These are phyloP conservation scores for Backusella luteola DNA, from an alignment of 192 early-diverging fungal species.

Conservation along the genomic window DNA sequence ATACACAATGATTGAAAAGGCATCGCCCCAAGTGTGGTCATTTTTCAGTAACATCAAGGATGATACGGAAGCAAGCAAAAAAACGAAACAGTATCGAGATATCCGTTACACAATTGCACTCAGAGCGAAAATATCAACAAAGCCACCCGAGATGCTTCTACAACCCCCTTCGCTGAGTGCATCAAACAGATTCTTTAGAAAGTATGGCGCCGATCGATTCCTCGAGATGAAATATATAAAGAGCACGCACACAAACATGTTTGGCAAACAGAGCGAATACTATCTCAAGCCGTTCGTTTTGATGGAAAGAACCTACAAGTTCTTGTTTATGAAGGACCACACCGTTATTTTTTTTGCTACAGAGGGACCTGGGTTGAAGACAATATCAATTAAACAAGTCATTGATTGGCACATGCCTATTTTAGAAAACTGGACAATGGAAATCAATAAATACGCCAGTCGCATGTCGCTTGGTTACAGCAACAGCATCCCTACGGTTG, in stretches of 20 bases:
- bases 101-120: not conserved
- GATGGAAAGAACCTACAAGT: conserved; percentile 21
- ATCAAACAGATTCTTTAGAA: conserved; percentile 34
- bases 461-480: conserved; percentile 36
- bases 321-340: conserved; percentile 35
- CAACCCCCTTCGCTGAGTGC: conserved; percentile 12
- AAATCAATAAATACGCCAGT: conserved; percentile 27
- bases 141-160: not conserved
- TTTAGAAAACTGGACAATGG: conserved; percentile 19
- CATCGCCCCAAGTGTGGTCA: not conserved
- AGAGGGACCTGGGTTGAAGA: conserved; percentile 8
- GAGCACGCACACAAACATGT: not conserved
- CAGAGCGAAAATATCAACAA: not conserved
- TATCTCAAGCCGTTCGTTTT: conserved; percentile 24
- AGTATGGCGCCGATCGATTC: conserved; percentile 31
- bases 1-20: conserved; percentile 5
- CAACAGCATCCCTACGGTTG: conserved; percentile 26
- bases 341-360: conserved; percentile 35
- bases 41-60: not conserved
- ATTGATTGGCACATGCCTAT: conserved; percentile 37
- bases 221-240: conserved; percentile 21
- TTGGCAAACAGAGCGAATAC: not conserved
- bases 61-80: not conserved
- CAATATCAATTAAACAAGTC: conserved; percentile 16
- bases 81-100: not conserved